Base-by-base conservation (phyloP, 192 early-diverging fungal species). In the Backusella psychrophila region DNA sequence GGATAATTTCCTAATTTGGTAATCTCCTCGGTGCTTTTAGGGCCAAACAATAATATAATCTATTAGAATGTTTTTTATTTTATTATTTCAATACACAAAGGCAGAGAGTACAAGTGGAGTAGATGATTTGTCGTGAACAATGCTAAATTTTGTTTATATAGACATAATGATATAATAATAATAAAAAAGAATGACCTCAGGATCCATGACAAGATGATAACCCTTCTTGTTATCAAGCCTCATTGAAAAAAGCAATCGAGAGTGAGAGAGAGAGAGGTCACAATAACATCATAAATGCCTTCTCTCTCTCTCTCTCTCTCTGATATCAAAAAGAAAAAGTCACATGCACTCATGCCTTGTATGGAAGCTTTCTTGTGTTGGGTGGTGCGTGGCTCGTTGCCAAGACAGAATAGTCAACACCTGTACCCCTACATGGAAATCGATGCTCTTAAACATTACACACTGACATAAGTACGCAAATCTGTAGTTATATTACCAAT, bases 351-450 rank as follows among this genome's bases (percentile, higher is more conserved):
- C 67, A 85, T 73, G 90, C 78, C 71, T 91, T 89, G 70, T 88
- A 91, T 17, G 93, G 93, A 49, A 98, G 92, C n/a, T 90, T 53
- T 82, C 66, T 90, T 88, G 26, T 93, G 91, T 26, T 91, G 8
- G 93, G 94, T 33, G 85, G 84, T 56, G 95, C 92, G 38, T 92
- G 88, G 71, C 98, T 89, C 82, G 98, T 95, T 81, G 98, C 91
- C 72, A 94, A 85, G 75, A 99, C 97, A 6, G 95, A 93, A 88
- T 92, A 96, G 21, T 96, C 97, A n/a, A 88, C 84, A 69, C 97
- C 97, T 15, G 91, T 91, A 26, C 96, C 97, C 75, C 89, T 87
- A 77, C 85, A 90, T 49, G 3, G 6, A 44, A 44, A 49, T 36
- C 82, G 82, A 75, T 90, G 88, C 44, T 89, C 74, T 67, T 78